Evolutionary conservation across 208 protist genomes (phyloP).

Genomic region (Phytomonas sp.): DNA sequence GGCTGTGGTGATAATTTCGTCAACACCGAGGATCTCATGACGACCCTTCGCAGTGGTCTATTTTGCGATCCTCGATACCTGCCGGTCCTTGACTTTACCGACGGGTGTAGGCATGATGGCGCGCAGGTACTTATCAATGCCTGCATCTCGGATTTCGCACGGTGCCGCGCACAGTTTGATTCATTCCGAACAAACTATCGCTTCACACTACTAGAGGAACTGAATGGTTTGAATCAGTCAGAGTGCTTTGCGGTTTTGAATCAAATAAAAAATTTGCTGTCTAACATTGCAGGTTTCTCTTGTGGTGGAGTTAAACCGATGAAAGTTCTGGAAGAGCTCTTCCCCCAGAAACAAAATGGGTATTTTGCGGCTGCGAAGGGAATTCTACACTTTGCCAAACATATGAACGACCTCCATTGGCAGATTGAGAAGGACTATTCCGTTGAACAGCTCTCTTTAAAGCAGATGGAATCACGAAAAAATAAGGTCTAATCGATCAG

Average conservation of each 20-base stretch:
- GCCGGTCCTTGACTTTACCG: slow-evolving; percentile 68
- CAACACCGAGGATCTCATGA: slow-evolving; percentile 66
- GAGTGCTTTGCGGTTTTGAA: slow-evolving; percentile 76
- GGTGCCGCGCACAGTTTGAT: slow-evolving; percentile 77
- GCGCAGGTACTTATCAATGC: slow-evolving; percentile 85
- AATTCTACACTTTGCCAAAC: slow-evolving; percentile 48
- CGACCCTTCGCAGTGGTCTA: slow-evolving; percentile 74
- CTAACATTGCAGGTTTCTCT: slow-evolving; percentile 62
- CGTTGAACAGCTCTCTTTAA: slow-evolving; percentile 21
- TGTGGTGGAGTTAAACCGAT: slow-evolving; percentile 32
- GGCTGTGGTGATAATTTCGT: slow-evolving; percentile 80
- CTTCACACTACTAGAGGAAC: slow-evolving; percentile 76
- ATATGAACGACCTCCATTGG: slow-evolving; percentile 56
- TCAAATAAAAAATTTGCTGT: slow-evolving; percentile 58
- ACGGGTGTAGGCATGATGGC: slow-evolving; percentile 79
- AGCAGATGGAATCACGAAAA: slow-evolving; percentile 2
- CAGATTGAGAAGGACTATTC: slow-evolving; percentile 68
- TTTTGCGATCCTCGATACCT: slow-evolving; percentile 77
- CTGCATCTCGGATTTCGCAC: slow-evolving; percentile 75
- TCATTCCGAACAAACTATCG: slow-evolving; percentile 68
- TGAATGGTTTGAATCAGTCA: slow-evolving; percentile 87
- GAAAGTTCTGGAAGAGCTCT: slow-evolving; percentile 53
- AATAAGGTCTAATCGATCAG: background rate
- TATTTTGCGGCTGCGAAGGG: slow-evolving; percentile 54
- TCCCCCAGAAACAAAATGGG: slow-evolving; percentile 39